Percentiles rank a stretch among this genome's conserved stretches.
These are phyloP conservation scores for Hypericum androsaemum DNA, from an alignment of 345 rosid species.

Conservation along the genomic window DNA sequence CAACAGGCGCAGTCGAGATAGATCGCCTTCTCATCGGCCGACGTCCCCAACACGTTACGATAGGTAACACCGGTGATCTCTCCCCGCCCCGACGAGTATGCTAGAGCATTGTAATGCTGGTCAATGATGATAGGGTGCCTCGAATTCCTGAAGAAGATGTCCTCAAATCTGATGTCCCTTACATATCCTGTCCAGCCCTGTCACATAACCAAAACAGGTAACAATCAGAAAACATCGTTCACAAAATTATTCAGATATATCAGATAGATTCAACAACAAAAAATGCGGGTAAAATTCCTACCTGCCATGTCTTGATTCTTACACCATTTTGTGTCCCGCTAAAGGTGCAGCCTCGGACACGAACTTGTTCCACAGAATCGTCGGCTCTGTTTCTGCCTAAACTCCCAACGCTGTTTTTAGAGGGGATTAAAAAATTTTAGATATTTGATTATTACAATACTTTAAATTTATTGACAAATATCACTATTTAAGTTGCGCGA, in stretches of 20 bases:
- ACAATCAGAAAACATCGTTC: too few relatives aligned
- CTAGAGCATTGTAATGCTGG: slow-evolving; percentile 17
- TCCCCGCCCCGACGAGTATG: neutral
- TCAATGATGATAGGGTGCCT: slow-evolving; percentile 20
- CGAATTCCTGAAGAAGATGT: slow-evolving; percentile 7
- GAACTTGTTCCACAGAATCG: slow-evolving; percentile 10
- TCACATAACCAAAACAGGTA: too few relatives aligned
- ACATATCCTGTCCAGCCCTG: slow-evolving; percentile 19
- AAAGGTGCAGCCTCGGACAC: slow-evolving; percentile 9
- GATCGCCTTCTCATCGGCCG: neutral
- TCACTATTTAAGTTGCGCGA: too few relatives aligned
- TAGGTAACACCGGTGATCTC: neutral
- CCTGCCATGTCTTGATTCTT: slow-evolving; percentile 28
- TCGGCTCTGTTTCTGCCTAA: slow-evolving; percentile 8
- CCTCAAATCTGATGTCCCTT: slow-evolving; percentile 11
- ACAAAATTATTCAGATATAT: too few relatives aligned
- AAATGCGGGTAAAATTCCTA: neutral
- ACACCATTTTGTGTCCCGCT: slow-evolving; percentile 8
- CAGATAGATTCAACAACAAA: neutral
- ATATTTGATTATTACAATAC: too few relatives aligned
- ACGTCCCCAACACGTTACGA: neutral
- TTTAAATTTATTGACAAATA: too few relatives aligned
- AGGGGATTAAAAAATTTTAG: too few relatives aligned
- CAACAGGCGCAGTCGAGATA: neutral
- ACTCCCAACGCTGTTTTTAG: slow-evolving; percentile 14